Evolutionary conservation across 257 asterid species (phyloP), one percentile per base, ranked within the genome.

Genomic region (Paraleonurus japonicus): DNA sequence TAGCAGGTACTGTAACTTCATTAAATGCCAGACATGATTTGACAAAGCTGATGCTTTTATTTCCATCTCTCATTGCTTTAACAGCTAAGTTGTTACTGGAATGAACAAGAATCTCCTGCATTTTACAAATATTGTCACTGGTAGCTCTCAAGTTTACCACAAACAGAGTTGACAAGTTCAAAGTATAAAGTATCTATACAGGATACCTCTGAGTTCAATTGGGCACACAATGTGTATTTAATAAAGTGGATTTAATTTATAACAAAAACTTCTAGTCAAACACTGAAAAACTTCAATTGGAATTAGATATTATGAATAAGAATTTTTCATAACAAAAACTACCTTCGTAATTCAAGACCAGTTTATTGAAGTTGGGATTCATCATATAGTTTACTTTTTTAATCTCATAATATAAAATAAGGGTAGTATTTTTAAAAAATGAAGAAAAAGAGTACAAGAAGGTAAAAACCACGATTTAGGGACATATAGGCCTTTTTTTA

Each of bases 1-100:
- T 80, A 58, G 92, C 89, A 75, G 96, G 91, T 80, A 92, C 82
- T 63, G 96, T 89, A 73, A 92, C 96, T 84, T 92, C 96, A 84
- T 84, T 84, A 78, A 84, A 92, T 4, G 96, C 90, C 74, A 92
- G 81, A 72, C 96, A 92, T 55, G 96, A 85, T 85, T 83, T 92
- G 76, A 84, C 81, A 81, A 92, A 85, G 79, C 69, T 80, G 79
- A 69, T 68, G 81, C 81, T 65, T 51, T 59, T 72, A 50, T 37
- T 76, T 58, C 79, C 89, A 69, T 84, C 79, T 81, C 73, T 81
- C 87, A 85, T 82, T 54, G 89, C 85, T 84, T 81, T 83, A 75
- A 85, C 80, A 63, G 92, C 95, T 81, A 92, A 78, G 65, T 54
- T 82, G 76, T 89, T 92, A 92, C 95, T 80, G 75, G 85, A 85